phyloP scores from a whole-genome alignment of 805 yeast genomes.

The Yarrowia sp. region DNA sequence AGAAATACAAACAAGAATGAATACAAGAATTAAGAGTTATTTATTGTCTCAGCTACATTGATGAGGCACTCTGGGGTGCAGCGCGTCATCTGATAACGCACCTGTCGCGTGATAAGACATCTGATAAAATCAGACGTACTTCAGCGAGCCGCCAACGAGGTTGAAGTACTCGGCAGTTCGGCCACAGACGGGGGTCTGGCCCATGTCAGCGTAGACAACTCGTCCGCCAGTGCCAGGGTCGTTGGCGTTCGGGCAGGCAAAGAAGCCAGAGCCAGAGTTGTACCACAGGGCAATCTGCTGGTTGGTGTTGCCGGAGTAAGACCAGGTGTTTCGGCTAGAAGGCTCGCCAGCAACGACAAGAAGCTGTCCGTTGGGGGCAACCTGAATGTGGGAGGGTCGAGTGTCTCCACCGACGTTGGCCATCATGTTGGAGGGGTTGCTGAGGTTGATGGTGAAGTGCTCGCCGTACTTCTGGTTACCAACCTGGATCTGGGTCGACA shows the following conservation, averaged over 20 bases:
- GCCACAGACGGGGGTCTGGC: slow-evolving; percentile 17
- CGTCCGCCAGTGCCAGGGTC: slow-evolving; percentile 1
- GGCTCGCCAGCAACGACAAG: slow-evolving; percentile 4
- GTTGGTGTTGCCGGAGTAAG: slow-evolving; percentile 18
- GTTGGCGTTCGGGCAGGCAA: slow-evolving; percentile 10
- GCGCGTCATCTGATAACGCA: not conserved
- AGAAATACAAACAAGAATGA: too few species aligned
- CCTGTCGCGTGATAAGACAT: not conserved
- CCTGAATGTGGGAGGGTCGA: slow-evolving; percentile 17
- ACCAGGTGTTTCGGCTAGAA: slow-evolving; percentile 1
- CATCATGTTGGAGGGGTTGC: slow-evolving; percentile 20
- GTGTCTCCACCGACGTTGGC: slow-evolving; percentile 13
- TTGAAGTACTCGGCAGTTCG: slow-evolving; percentile 19
- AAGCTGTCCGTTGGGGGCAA: slow-evolving; percentile 8
- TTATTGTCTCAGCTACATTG: not conserved
- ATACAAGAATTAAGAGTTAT: not conserved
- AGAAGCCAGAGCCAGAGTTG: slow-evolving; percentile 14
- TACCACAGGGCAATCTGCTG: slow-evolving; percentile 16
- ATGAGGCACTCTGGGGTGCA: not conserved
- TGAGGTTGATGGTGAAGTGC: slow-evolving; percentile 20
- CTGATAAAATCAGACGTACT: not conserved
- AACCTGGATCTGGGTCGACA: slow-evolving; percentile 15
- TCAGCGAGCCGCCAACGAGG: slow-evolving; percentile 6
- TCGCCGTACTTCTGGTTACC: slow-evolving; percentile 15
- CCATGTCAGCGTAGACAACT: slow-evolving; percentile 9